Base-by-base conservation (phyloP, 2,329 filamentous ascomycete species). In the Cladophialophora carrionii region DNA sequence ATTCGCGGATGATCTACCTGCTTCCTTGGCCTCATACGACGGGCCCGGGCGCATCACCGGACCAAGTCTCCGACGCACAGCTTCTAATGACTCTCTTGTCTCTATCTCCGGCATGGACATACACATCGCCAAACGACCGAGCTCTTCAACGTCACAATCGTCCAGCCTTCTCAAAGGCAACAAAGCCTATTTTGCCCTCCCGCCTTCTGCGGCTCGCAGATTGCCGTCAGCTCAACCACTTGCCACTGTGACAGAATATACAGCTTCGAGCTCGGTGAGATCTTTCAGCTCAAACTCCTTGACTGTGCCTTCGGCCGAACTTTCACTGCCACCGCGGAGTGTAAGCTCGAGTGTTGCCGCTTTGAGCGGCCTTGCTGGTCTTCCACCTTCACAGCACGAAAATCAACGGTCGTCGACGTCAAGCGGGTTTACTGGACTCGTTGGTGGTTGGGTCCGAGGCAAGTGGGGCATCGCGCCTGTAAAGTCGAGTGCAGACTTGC, bases 81-180 rank as follows among this genome's bases (percentile, higher is more conserved):
- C 87, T 1, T 96, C 93, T 1, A 92, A 96, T 71, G 93, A 97
- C 75, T 96, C 91, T 20, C 88, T 97, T 67, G 85, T 97, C 71
- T 97, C 93, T 0, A 84, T 96, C 1, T 87, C 88, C 0, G 92
- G 92, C 1, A 88, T 96, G 75, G 94, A 97, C 74, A 96, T 96
- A 57, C 92, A 96, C 75, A 92, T 96, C 4, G 88, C 89, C 72
- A 83, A 84, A 1, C 86, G 90, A 3, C 91, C 91, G 0, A 91
- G 90, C 37, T 91, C 96, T 72, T 84, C 95, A 64, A 85, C 88
- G 20, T 80, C 80, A 67, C 68, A 62, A 20, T 61, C 64, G 4
- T 62, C 64, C 4, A 67, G 53, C 51, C 37, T 69, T 1, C 56
- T 71, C 22, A 67, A 58, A 43, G 67, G 67, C 10, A 70, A 67